Base-by-base conservation (phyloP, 345 rosid species). In the Salix brachista region DNA sequence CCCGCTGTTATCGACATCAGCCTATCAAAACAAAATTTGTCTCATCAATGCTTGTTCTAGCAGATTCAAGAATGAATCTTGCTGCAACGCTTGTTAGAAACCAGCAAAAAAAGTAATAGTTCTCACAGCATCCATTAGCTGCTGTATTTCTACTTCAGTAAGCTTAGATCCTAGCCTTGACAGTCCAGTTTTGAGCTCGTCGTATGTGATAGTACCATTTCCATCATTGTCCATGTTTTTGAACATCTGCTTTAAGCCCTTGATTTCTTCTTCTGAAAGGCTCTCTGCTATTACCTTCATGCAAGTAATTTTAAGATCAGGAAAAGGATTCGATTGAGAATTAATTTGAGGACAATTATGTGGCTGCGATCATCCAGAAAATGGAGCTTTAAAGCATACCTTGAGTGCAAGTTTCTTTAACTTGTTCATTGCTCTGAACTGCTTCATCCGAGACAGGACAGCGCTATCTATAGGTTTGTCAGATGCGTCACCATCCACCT, bases 71-170 rank as follows among this genome's bases (percentile, higher is more conserved):
- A 21, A 46, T 5, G 68, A 60, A 10, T 58, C 64, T 58, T 58
- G 6, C 14, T 58, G 0, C 28, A 10, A 58, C 0, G 64, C 0
- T 23, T 58, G 28, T 10, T 23, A 23, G 3, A 28, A 46, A 25
- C 26, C 28, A n/a, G 4, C 3, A 37, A 26, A 50, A 26, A 26
- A 21, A 21, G 7, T 1, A 42, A 61, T 60, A 12, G 65, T 42
- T 42, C 81, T 81, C 71, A 83, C 84, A 39, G 84, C 86, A 61
- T 81, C 84, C 86, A 84, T 78, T 67, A 84, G 25, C 77, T 78
- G 78, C 72, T 9, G 67, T 23, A 84, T 80, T 56, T 84, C 84
- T n/a, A 75, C 54, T 60, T 37, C 86, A 28, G 48, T 46, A 64
- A 84, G 79, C 70, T 67, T 80, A 18, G 84, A 80, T 67, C 86